These are phyloP conservation scores for Aspergillus viridinutans DNA, from an alignment of 2,329 filamentous ascomycete species.

Conservation along the genomic window DNA sequence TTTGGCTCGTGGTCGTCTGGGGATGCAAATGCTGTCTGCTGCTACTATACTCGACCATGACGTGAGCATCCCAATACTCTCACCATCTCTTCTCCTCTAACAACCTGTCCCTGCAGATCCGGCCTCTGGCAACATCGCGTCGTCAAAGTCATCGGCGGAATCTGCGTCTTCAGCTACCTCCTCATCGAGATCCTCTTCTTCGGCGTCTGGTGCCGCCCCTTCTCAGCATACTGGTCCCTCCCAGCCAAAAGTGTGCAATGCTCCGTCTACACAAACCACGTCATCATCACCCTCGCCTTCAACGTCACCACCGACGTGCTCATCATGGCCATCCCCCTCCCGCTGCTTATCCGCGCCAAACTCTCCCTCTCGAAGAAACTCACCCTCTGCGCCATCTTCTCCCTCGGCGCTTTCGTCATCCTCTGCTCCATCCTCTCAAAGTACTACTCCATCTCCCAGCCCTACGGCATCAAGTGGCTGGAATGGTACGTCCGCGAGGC, in stretches of 20 bases:
- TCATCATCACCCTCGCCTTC: constrained; percentile 47
- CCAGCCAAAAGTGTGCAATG: constrained; percentile 44
- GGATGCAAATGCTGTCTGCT: constrained; percentile 51
- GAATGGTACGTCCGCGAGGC: constrained; percentile 60
- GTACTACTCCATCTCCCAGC: constrained; percentile 56
- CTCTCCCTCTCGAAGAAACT: constrained; percentile 47
- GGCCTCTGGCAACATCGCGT: constrained; percentile 29
- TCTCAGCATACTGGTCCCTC: constrained; percentile 50
- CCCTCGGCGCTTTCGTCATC: constrained; percentile 54
- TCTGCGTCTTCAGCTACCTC: constrained; percentile 45
- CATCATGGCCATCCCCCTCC: constrained; percentile 45
- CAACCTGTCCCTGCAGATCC: constrained; percentile 9
- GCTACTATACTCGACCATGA: constrained; percentile 52
- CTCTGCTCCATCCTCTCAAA: constrained; percentile 58
- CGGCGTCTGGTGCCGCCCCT: constrained; percentile 53
- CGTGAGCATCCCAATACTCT: constrained; percentile 31
- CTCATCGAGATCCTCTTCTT: constrained; percentile 50
- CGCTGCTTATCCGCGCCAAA: constrained; percentile 41
- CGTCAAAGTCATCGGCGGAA: constrained; percentile 43
- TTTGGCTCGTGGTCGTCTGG: constrained; percentile 51
- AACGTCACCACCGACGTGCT: constrained; percentile 47
- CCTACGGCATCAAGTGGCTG: constrained; percentile 54
- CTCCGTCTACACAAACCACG: constrained; percentile 45
- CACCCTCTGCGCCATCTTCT: constrained; percentile 53
- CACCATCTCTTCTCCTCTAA: not conserved